These are phyloP conservation scores for Cymbidium sinense DNA, from an alignment of 106 monocot species.

Conservation along the genomic window DNA sequence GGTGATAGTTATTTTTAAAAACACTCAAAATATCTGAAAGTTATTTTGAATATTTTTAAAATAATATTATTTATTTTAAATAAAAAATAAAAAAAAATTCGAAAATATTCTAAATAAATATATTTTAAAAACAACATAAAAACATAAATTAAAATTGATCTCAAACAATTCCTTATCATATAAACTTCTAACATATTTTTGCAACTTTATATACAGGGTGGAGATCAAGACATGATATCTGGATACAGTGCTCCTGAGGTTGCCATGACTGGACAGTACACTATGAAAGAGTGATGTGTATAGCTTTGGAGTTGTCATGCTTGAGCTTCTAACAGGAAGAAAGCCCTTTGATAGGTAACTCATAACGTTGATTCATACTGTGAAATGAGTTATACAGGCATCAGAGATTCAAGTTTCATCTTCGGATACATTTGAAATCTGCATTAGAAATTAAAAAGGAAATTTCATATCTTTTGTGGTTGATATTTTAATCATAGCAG, in stretches of 20 bases:
- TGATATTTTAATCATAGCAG: not conserved
- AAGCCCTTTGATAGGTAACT: constrained; percentile 80
- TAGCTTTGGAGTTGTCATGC: constrained; percentile 90
- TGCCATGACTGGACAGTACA: constrained; percentile 66
- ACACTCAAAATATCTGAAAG: too few species aligned
- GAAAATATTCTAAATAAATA: too few species aligned
- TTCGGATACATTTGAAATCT: too few species aligned
- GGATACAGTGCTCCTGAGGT: constrained; percentile 86
- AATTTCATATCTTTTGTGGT: not conserved
- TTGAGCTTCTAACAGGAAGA: constrained; percentile 77
- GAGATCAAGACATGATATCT: constrained; percentile 22
- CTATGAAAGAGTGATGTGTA: constrained; percentile 20
- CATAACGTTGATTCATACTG: not conserved
- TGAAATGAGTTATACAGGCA: not conserved
- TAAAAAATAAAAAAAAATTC: too few species aligned
- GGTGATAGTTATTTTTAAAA: too few species aligned
- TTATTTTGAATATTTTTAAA: too few species aligned
- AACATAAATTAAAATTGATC: too few species aligned
- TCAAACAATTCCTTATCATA: too few species aligned
- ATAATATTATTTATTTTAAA: too few species aligned
- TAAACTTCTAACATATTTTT: too few species aligned
- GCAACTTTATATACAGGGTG: not conserved
- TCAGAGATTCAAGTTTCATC: too few species aligned
- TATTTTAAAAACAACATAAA: too few species aligned
- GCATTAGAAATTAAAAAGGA: not conserved